A percentile compares a stretch with the other conserved stretches of the same genome.
Evolutionary conservation across 805 yeast genomes (phyloP).

Genomic region (Brettanomyces nanus): DNA sequence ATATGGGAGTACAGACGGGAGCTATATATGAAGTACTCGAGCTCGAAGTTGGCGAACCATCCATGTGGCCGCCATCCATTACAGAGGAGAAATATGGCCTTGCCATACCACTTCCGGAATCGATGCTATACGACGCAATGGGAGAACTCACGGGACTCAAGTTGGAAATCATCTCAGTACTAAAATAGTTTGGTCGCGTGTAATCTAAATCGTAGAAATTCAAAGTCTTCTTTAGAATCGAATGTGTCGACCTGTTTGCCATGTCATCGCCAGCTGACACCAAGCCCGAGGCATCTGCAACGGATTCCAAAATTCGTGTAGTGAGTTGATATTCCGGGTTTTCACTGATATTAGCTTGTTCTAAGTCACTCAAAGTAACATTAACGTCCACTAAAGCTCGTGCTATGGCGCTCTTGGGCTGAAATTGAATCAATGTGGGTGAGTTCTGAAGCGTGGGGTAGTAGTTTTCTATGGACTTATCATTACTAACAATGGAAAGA

Average conservation of each 20-base stretch:
- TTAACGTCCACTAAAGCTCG: constrained; percentile 40
- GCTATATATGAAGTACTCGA: constrained; percentile 27
- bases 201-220: constrained; percentile 24
- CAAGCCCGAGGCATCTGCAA: neutral
- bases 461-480: constrained; percentile 47
- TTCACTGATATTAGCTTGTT: constrained; percentile 18
- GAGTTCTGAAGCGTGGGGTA: constrained; percentile 64
- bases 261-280: neutral
- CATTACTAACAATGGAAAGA: constrained; percentile 22
- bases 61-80: constrained; percentile 8
- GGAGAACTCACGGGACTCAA: constrained; percentile 9
- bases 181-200: constrained; percentile 12
- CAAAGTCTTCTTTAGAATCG: constrained; percentile 11
- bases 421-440: constrained; percentile 49
- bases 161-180: constrained; percentile 9
- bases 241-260: constrained; percentile 1
- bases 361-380: constrained; percentile 32
- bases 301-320: constrained; percentile 7
- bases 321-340: constrained; percentile 11
- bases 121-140: constrained; percentile 9
- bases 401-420: constrained; percentile 32
- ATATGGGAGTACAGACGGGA: constrained; percentile 50
- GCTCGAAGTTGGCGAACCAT: constrained; percentile 12
- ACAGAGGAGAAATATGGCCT: constrained; percentile 8
- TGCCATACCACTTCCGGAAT: constrained; percentile 3